These are phyloP conservation scores for Trametes elegans DNA, from an alignment of 768 basidiomycete species.

Conservation along the genomic window DNA sequence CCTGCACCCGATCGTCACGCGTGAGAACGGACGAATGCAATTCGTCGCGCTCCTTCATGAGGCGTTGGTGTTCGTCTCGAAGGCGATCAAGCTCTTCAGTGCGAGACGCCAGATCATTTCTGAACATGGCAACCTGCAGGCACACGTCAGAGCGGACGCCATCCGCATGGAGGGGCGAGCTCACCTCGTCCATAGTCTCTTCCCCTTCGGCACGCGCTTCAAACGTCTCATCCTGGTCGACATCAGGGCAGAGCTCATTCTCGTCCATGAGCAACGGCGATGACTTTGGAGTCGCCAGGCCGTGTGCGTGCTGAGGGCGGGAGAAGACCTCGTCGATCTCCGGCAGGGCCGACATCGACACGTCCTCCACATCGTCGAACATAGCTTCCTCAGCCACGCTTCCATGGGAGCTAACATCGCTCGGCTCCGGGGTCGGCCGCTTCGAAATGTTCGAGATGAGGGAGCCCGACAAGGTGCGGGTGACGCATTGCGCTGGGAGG, in stretches of 20 bases:
- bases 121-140: not conserved
- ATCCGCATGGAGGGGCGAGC: too few species aligned
- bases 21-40: not conserved
- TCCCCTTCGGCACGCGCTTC: not conserved
- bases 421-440: conserved; percentile 52
- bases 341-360: not conserved
- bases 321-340: not conserved
- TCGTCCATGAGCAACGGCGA: conserved; percentile 5
- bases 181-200: not conserved
- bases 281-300: conserved; percentile 6
- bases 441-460: conserved; percentile 45
- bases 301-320: not conserved
- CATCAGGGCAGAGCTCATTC: not conserved
- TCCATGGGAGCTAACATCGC: conserved; percentile 25
- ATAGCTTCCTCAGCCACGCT: conserved; percentile 17
- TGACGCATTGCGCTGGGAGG: conserved; percentile 19
- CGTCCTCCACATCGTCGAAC: conserved; percentile 22
- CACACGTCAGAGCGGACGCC: too few species aligned
- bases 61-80: conserved; percentile 10
- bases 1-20: not conserved
- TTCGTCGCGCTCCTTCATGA: conserved; percentile 3
- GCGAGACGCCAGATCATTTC: not conserved
- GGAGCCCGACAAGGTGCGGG: conserved; percentile 47
- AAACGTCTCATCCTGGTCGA: not conserved
- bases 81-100: not conserved